phyloP scores from a whole-genome alignment of 2,329 filamentous ascomycete genomes.

The Talaromyces sp. region DNA sequence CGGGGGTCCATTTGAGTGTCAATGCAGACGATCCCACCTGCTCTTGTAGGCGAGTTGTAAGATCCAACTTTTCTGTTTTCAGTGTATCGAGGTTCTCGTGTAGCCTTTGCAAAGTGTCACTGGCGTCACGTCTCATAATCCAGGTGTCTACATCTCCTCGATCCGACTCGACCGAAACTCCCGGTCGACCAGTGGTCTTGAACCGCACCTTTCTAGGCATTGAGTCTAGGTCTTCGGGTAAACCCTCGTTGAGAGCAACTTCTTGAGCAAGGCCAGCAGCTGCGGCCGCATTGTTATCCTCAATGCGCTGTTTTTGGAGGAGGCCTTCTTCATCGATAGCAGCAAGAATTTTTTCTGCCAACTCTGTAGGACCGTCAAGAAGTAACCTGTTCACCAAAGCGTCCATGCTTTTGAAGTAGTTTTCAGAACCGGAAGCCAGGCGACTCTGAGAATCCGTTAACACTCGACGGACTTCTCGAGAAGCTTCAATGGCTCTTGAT shows the following conservation, averaged over 20 bases:
- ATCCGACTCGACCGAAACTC: slow-evolving; percentile 29
- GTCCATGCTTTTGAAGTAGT: slow-evolving; percentile 18
- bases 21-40: slow-evolving; percentile 60
- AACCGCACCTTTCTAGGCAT: slow-evolving; percentile 49
- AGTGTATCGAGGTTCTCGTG: slow-evolving; percentile 64
- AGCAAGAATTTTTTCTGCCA: slow-evolving; percentile 66
- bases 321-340: slow-evolving; percentile 92
- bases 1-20: slow-evolving; percentile 78
- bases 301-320: slow-evolving; percentile 69
- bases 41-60: slow-evolving; percentile 59
- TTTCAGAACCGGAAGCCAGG: slow-evolving; percentile 24
- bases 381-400: slow-evolving; percentile 28
- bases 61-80: slow-evolving; percentile 51
- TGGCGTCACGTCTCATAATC: slow-evolving; percentile 64
- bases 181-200: slow-evolving; percentile 22
- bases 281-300: slow-evolving; percentile 65
- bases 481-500: slow-evolving; percentile 72
- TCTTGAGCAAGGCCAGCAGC: slow-evolving; percentile 70
- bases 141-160: slow-evolving; percentile 48
- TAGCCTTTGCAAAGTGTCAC: slow-evolving; percentile 57
- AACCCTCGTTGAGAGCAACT: slow-evolving; percentile 62
- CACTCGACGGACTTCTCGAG: slow-evolving; percentile 55
- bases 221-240: slow-evolving; percentile 50
- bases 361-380: slow-evolving; percentile 59
- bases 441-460: slow-evolving; percentile 20